Evolutionary conservation across 208 protist genomes (phyloP).

Genomic region (Phytomonas francai): DNA sequence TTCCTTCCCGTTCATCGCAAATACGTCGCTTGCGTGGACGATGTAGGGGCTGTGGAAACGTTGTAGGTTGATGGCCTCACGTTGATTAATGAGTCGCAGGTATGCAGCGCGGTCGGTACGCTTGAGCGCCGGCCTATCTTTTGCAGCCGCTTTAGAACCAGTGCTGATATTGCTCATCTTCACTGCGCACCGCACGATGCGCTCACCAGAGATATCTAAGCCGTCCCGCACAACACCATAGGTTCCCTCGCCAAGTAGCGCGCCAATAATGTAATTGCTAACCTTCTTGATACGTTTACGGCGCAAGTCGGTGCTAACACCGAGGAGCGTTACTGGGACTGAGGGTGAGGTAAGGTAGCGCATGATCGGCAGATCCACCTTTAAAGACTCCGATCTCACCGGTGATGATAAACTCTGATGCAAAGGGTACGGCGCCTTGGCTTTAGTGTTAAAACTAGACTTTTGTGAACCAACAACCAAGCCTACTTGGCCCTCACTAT

Average conservation of each 20-base stretch:
- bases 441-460: not conserved
- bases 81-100: slow-evolving; percentile 9
- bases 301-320: slow-evolving; percentile 29
- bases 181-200: slow-evolving; percentile 40
- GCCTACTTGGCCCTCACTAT: not conserved
- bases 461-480: not conserved
- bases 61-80: slow-evolving; percentile 66
- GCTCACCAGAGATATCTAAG: slow-evolving; percentile 51
- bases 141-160: not conserved
- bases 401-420: not conserved
- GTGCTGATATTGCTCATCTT: slow-evolving; percentile 23
- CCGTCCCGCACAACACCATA: slow-evolving; percentile 75
- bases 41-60: slow-evolving; percentile 74
- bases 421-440: not conserved
- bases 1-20: slow-evolving; percentile 65
- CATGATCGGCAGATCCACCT: not conserved
- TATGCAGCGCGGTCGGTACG: slow-evolving; percentile 14
- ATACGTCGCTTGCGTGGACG: slow-evolving; percentile 65
- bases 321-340: slow-evolving; percentile 43
- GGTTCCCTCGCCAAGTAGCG: slow-evolving; percentile 65
- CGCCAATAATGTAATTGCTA: slow-evolving; percentile 72
- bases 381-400: not conserved
- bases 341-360: not conserved
- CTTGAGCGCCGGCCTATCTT: slow-evolving; percentile 8
- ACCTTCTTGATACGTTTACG: slow-evolving; percentile 81